Conservation (phyloP, 2,329 filamentous ascomycete genomes). For the Verticillium isaacii region DNA sequence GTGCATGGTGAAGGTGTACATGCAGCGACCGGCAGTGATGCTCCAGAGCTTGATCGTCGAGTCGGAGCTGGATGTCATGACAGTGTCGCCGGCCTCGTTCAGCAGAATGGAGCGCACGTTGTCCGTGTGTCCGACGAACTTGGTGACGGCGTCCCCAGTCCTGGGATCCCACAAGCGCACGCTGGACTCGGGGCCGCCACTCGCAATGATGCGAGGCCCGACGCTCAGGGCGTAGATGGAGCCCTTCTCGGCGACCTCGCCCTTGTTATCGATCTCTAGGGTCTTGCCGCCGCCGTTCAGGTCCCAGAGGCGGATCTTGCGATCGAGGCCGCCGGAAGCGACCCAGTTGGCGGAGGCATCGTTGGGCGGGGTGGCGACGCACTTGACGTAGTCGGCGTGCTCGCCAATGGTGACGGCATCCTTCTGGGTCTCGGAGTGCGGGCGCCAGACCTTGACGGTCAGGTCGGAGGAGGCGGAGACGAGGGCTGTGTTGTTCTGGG, state of each 20-base stretch:
- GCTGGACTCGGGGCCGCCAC: conserved; percentile 89
- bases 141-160: conserved; percentile 85
- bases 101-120: conserved; percentile 89
- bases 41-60: conserved; percentile 99
- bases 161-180: conserved; percentile 89
- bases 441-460: conserved; percentile 89
- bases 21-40: conserved; percentile 87
- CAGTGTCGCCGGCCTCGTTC: conserved; percentile 81
- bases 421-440: conserved; percentile 49
- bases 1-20: conserved; percentile 98
- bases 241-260: conserved; percentile 82
- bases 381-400: conserved; percentile 96
- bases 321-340: conserved; percentile 87
- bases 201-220: conserved; percentile 76
- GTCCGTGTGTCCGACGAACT: conserved; percentile 94
- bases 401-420: conserved; percentile 79
- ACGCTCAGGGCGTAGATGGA: conserved; percentile 89
- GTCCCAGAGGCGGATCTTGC: conserved; percentile 92
- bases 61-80: conserved; percentile 92
- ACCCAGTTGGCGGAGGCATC: conserved; percentile 73
- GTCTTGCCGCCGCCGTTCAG: conserved; percentile 81
- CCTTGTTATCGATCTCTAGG: conserved; percentile 78
- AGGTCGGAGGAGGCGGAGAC: conserved; percentile 92
- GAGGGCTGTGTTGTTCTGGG: conserved; percentile 71
- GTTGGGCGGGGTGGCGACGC: conserved; percentile 68